Evolutionary conservation across 768 basidiomycete species (phyloP), one percentile per base, ranked within the genome.

Genomic region (Calvatia gigantea): DNA sequence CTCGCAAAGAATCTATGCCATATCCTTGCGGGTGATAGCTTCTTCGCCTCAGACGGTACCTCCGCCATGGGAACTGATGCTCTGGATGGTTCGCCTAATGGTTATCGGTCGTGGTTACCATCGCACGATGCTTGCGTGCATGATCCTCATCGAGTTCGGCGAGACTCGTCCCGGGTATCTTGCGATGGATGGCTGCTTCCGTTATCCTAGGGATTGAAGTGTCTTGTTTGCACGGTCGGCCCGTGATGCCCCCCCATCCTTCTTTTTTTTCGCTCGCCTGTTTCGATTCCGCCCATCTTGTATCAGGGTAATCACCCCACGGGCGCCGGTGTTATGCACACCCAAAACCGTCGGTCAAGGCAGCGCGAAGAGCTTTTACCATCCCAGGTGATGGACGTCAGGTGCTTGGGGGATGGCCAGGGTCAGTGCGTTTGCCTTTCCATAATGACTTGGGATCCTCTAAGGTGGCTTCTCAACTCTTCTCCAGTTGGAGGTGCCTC

Each of bases 141-240:
- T 55, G 54, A 45, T 39, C 5, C 35, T 46, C 45, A 17, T 55
- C 54, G 54, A 55, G 27, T 55, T 25, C 54, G 54, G 38, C 51
- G 33, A 33, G 54, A 38, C 14, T 39, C 54, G 27, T 46, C 15
- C 45, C 54, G 27, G 44, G 54, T 19, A n/a, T 55, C 54, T 55
- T 55, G 54, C 54, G 54, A 55, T 55, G 54, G 54, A 55, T 55
- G 54, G 54, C 54, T 55, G 45, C 54, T 38, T 46, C 45, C 54
- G 54, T 47, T 55, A 55, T 39, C 44, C 45, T 11, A 19, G 29
- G 25, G 44, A n/a, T 39, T 55, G 45, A 48, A 47, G 27, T 21
- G 19, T 54, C 33, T 45, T 47, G 27, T 39, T n/a, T 27, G 44
- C 28, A 27, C 23, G 28, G 37, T 38, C n/a, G n/a, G n/a, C n/a